Base-by-base conservation (phyloP, 345 rosid species). In the Camelina sativa region DNA sequence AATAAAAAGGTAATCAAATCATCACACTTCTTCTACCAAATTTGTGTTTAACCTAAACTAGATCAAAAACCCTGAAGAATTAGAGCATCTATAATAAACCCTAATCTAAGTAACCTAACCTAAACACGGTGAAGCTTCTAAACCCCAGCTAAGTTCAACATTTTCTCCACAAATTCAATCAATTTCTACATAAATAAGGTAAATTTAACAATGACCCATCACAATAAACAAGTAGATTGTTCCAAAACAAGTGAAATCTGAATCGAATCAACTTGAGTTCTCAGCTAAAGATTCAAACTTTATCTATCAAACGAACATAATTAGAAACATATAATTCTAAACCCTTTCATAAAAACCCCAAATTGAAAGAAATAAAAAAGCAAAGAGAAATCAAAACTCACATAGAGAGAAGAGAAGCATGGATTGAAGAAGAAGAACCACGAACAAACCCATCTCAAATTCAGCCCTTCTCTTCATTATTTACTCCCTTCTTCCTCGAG, bases 161-260 rank as follows among this genome's bases (percentile, higher is more conserved):
- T 40, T 23, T 8, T 19, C 20, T 54, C 30, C 6, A 55, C 22
- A 50, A 56, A 64, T 50, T 7, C 65, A 66, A 28, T 10, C 38
- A 40, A 40, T 62, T 51, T 48, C 44, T 28, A 40, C 6, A 38
- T 4, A 11, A 60, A 71, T 38, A 28, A 20, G 10, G 50, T 57
- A 73, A 75, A 17, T 67, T 72, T 28, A 3, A 57, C 59, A 50
- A 61, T 6, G 10, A 75, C 82, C 83, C 77, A 84, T 20, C 37
- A 25, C 54, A 56, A 38, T 50, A 23, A 77, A 79, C 67, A 50
- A 73, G 63, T 11, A 73, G 76, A 82, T 85, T 80, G 62, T 46
- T 68, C 56, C 48, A 69, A 80, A 80, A 70, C 51, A 81, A 77
- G 25, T 11, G 62, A 59, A 77, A 81, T 68, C 61, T 55, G 61